Evolutionary conservation across 164 flowering plant species (phyloP).

Genomic region (Pachysandra terminalis): DNA sequence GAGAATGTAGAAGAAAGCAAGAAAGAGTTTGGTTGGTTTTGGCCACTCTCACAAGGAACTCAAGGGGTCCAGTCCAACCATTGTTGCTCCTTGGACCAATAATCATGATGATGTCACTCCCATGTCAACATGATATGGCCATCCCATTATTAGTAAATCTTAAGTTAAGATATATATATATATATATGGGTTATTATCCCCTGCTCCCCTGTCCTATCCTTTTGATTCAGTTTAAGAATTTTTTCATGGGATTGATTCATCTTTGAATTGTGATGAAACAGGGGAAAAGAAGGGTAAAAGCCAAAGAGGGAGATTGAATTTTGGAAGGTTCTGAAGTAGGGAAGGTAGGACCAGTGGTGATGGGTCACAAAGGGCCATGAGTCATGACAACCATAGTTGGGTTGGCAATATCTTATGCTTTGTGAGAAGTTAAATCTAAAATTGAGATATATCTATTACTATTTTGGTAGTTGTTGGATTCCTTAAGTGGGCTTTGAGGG

Average conservation of each 20-base stretch:
- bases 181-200: too few species aligned
- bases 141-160: neutral
- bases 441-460: too few species aligned
- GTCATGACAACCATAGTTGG: neutral
- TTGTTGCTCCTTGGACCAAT: conserved; percentile 13
- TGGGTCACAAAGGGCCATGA: neutral
- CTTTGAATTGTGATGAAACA: too few species aligned
- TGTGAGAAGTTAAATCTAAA: too few species aligned
- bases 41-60: neutral
- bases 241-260: too few species aligned
- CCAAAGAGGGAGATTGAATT: neutral
- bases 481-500: neutral
- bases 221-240: too few species aligned
- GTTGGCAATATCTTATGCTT: neutral
- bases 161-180: neutral
- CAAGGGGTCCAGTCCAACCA: neutral
- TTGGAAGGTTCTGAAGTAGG: neutral
- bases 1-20: neutral
- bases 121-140: conserved; percentile 20
- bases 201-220: too few species aligned
- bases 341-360: neutral
- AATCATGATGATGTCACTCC: conserved; percentile 17
- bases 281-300: too few species aligned
- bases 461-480: too few species aligned
- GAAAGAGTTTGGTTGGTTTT: neutral